A percentile compares a stretch with the other conserved stretches of the same genome.
phyloP scores from a whole-genome alignment of 2,329 filamentous ascomycete species.

The Diaporthe sp. region DNA sequence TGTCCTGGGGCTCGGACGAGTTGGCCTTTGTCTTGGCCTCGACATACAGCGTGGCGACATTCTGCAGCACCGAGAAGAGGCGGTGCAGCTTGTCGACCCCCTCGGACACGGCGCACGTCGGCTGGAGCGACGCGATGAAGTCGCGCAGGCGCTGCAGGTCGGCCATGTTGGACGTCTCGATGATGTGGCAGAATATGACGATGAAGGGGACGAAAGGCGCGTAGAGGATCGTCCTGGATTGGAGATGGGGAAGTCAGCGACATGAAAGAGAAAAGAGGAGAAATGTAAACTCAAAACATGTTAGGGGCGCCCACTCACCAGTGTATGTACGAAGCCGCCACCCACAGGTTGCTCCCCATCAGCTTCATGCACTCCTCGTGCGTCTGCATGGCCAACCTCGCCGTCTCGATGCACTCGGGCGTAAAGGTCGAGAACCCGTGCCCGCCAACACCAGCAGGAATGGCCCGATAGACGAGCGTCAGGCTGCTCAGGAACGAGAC shows the following conservation, averaged over 20 bases:
- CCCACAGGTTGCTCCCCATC: conserved; percentile 56
- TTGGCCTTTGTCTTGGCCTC: conserved; percentile 72
- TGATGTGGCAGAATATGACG: conserved; percentile 70
- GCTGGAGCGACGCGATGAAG: conserved; percentile 70
- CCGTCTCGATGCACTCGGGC: conserved; percentile 63
- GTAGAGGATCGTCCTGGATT: conserved; percentile 65
- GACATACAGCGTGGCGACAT: conserved; percentile 73
- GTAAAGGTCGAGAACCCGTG: conserved; percentile 60
- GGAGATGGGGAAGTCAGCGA: background rate
- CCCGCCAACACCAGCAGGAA: conserved; percentile 58
- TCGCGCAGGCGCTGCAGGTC: conserved; percentile 69
- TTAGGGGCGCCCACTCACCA: conserved; percentile 56
- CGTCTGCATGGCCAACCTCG: conserved; percentile 62
- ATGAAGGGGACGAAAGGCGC: conserved; percentile 73
- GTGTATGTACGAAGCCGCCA: conserved; percentile 64
- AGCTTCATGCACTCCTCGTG: conserved; percentile 62
- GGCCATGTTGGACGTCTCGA: conserved; percentile 65
- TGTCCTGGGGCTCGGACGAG: conserved; percentile 60
- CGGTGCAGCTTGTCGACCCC: conserved; percentile 72
- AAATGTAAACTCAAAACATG: conserved; percentile 38
- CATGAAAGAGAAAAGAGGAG: background rate
- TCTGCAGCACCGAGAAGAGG: conserved; percentile 73
- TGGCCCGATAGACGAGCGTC: conserved; percentile 67
- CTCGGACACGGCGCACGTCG: conserved; percentile 66
- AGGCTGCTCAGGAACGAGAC: conserved; percentile 63